Evolutionary conservation across 768 basidiomycete species (phyloP), one percentile per base, ranked within the genome.

Genomic region (Royoungia palumana): DNA sequence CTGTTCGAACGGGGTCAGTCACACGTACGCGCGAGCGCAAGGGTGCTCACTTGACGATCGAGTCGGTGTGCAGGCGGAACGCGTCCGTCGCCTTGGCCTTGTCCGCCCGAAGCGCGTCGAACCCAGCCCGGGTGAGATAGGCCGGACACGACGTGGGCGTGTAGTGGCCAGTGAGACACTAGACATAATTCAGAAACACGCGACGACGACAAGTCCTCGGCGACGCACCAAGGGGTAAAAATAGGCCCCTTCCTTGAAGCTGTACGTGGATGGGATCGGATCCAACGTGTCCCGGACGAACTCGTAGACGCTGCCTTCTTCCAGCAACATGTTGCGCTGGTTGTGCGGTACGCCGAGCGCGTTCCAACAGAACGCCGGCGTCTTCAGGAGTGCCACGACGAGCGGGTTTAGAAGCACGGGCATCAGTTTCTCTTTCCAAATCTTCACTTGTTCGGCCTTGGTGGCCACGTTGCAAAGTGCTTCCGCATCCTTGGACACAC

Each of bases 281-380:
- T 81, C 75, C 36, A 81, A 55, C 5, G 80, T 80, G 27, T 81
- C 74, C 30, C 69, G 60, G 38, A 82, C 72, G 48, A 77, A 81
- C 17, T 78, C 76, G 48, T 75, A 81, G 1, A 65, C 44, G 19
- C 69, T 62, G 19, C 79, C 78, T 49, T 80, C 79, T 8, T 77
- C 62, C 21, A 83, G 56, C 45, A 86, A 67, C 75, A 83, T 81
- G 48, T 71, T 70, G 51, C 82, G 74, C 67, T 88, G 85, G 58
- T 85, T 84, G 53, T 75, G 67, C 4, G 88, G 87, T 5, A 90
- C 88, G 14, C 87, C 88, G 20, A 89, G 68, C 0, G 87, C 86
- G 57, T 87, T 86, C 88, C 88, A 90, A 53, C 81, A 84, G 52
- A 84, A 70, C 14, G 63, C 44, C 22, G 73, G 75, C 9, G 68